A percentile compares a stretch with the other conserved stretches of the same genome.
Evolutionary conservation across 257 asterid species (phyloP).

Genomic region (Dorcoceras hygrometricum): DNA sequence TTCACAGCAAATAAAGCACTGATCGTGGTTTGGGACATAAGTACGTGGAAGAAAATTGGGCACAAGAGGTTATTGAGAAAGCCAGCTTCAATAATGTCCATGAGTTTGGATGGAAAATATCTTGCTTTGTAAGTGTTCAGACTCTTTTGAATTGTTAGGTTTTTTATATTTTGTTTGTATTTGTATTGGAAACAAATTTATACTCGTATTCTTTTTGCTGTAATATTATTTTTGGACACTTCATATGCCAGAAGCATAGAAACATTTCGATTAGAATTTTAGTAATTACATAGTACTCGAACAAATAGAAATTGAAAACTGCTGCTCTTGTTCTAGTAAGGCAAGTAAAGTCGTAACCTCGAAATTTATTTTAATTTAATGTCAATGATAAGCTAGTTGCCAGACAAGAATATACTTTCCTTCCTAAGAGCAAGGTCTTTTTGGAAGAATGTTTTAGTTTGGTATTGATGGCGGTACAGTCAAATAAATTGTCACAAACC

Average conservation of each 20-base stretch:
- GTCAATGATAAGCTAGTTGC: background rate
- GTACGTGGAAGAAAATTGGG: constrained; percentile 86
- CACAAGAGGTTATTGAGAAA: constrained; percentile 71
- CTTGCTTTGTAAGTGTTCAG: constrained; percentile 72
- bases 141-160: constrained; percentile 4
- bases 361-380: too few relatives aligned
- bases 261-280: too few relatives aligned
- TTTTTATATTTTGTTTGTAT: constrained; percentile 6
- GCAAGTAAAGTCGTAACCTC: too few relatives aligned
- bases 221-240: background rate
- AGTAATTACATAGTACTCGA: background rate
- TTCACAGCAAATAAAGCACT: constrained; percentile 70
- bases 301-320: too few relatives aligned
- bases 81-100: constrained; percentile 77
- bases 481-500: constrained; percentile 11
- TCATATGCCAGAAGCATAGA: background rate
- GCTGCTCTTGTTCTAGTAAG: background rate
- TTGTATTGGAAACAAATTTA: constrained; percentile 12
- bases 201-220: background rate
- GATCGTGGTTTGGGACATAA: constrained; percentile 85
- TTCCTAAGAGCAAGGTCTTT: background rate
- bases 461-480: background rate
- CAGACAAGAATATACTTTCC: background rate
- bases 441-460: constrained; percentile 1
- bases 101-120: constrained; percentile 92